Base-by-base conservation (phyloP, 371 early-diverging fungal species). In the Mortierella sp. region DNA sequence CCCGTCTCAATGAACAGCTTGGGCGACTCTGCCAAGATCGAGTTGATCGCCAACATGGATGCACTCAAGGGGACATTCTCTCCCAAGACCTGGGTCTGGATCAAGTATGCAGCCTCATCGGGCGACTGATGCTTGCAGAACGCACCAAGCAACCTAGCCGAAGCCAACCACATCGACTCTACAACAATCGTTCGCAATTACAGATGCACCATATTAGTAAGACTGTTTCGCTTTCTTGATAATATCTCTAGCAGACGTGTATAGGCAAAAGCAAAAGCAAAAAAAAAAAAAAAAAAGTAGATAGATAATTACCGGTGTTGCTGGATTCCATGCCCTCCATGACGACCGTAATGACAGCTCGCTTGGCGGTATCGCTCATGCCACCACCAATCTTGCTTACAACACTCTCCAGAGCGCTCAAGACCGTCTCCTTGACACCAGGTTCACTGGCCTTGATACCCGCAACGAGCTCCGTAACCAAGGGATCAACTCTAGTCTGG, bases 401-500 rank as follows among this genome's bases (percentile, higher is more conserved):
- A 7, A 86, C 87, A 21, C 68, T 83, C 62, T 86, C 85, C 51
- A 93, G 72, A 7, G 93, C 91, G 44, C 85, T 84, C 88, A 92
- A 86, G 87, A 92, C 89, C 23, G 92, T 88, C 62, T 89, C 88
- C 68, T 83, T 84, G 46, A 88, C 82, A 19, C 75, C 79, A 14
- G 82, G 59, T 59, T 85, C 88, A 30, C 89, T 87, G 26, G 87
- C 70, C 60, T 89, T 89, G 60, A 94, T 85, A n/a, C 94, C 93
- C 6, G 92, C 83, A 6, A 91, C 85, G 60, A 97, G 82, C 77
- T 97, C 97, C 7, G 89, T 80, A 18, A 96, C 88, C 57, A 97
- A 83, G 9, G 97, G 95, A 75, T 97, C 98, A 43, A 97, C 86
- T 15, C 96, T 86, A 0, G 94, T 83, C 77, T 95, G 96, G 65